phyloP scores from a whole-genome alignment of 192 early-diverging fungal species.

The Coemansia brasiliensis region DNA sequence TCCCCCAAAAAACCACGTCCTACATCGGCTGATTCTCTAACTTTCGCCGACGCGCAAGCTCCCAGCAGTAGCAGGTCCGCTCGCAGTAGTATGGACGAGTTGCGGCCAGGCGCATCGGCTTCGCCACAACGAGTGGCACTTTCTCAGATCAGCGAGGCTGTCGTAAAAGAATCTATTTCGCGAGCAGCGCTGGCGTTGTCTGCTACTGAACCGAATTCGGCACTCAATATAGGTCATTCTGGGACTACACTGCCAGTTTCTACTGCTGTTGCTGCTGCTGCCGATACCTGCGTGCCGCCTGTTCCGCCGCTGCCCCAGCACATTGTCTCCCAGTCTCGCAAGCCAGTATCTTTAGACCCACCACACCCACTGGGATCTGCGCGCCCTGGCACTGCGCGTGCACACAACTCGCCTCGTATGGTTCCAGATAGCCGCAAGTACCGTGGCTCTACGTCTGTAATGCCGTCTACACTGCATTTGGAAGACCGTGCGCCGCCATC shows the following conservation, averaged over 20 bases:
- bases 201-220: background rate
- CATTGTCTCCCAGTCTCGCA: background rate
- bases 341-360: constrained; percentile 1
- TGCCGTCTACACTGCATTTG: constrained; percentile 9
- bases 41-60: constrained; percentile 25
- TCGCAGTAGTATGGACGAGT: constrained; percentile 27
- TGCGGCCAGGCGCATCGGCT: background rate
- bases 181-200: constrained; percentile 11
- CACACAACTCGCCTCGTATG: constrained; percentile 21
- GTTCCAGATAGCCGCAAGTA: constrained; percentile 21
- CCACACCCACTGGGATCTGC: constrained; percentile 10
- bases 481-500: background rate
- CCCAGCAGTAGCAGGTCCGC: constrained; percentile 26
- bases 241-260: background rate
- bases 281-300: constrained; percentile 20
- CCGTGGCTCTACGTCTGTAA: constrained; percentile 25
- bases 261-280: background rate
- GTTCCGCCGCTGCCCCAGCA: constrained; percentile 38
- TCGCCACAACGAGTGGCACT: constrained; percentile 12
- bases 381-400: constrained; percentile 27
- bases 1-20: constrained; percentile 25
- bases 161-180: constrained; percentile 14
- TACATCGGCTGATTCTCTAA: constrained; percentile 33
- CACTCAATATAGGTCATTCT: background rate
- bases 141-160: constrained; percentile 20